Evolutionary conservation across 2,329 filamentous ascomycete species (phyloP), one percentile per base, ranked within the genome.

Genomic region (Epichloe aotearoae): DNA sequence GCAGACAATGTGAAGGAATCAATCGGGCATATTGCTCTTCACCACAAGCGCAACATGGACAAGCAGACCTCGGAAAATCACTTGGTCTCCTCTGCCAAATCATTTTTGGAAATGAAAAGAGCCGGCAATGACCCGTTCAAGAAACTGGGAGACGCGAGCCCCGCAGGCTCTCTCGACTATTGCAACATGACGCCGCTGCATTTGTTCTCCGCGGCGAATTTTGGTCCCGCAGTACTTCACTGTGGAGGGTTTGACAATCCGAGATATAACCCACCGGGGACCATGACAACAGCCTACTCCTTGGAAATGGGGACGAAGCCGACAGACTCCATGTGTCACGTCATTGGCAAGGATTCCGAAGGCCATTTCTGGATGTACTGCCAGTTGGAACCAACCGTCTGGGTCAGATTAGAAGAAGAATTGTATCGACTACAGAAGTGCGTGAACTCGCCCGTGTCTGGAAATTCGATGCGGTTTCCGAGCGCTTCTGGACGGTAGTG

Each of bases 351-450:
- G 38, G 49, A 53, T 23, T n/a, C 30, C 17, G 46, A 44, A 6
- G 52, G 49, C 17, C 41, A 50, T 34, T 49, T 53, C 20, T 53
- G 52, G 52, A 53, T 53, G 49, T 51, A 44, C 30, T 51, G 52
- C 23, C 49, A 53, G 46, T 33, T 53, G 20, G 52, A 53, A 39
- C 41, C 49, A 10, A 36, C 42, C 5, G 52, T 53, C 40, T 53
- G 52, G 52, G 46, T 51, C 5, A 40, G 47, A 34, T 30, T 53
- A 23, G 52, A 53, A 42, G 52, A 53, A 37, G 52, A 51, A 33
- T 47, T 53, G 36, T 53, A 53, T 33, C 42, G 47, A 5, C 19
- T 53, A 42, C 52, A 53, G 36, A 53, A 53, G 43, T 7, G 30
- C 12, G 20, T 49, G n/a, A 53, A 51, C 7, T 53, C 52, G 36